Conservation (phyloP, 805 yeast species). For the Brettanomyces custersianus region DNA sequence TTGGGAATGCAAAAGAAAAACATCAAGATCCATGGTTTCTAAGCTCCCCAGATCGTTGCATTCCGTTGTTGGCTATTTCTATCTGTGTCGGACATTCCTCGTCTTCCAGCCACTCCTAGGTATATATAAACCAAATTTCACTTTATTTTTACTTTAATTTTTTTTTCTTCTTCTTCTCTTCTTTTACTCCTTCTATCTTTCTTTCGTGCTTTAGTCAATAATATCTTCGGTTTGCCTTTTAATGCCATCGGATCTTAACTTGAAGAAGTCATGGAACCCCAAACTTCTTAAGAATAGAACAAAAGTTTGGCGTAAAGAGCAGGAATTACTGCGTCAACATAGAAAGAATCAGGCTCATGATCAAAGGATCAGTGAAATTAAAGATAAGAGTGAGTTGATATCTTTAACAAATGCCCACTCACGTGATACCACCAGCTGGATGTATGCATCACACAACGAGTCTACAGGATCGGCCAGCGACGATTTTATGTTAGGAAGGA, state of each 20-base stretch:
- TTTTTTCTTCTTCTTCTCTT: not conserved
- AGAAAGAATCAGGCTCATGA: conserved; percentile 54
- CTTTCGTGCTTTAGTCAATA: too few relatives aligned
- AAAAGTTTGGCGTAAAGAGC: conserved; percentile 78
- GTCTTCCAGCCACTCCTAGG: too few relatives aligned
- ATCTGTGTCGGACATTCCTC: not conserved
- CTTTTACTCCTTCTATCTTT: too few relatives aligned
- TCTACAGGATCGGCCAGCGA: conserved; percentile 12
- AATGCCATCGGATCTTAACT: conserved; percentile 72
- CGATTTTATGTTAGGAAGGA: conserved; percentile 45
- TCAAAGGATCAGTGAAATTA: conserved; percentile 53
- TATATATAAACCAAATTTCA: not conserved
- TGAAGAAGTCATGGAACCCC: conserved; percentile 96
- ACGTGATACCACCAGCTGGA: conserved; percentile 62
- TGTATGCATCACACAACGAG: conserved; percentile 59
- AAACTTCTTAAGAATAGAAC: conserved; percentile 75
- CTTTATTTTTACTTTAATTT: not conserved
- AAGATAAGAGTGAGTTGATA: conserved; percentile 47
- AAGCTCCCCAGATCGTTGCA: conserved; percentile 14
- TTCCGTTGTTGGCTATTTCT: not conserved
- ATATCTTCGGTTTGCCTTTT: too few relatives aligned
- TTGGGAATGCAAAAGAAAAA: conserved; percentile 89
- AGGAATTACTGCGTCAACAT: conserved; percentile 64
- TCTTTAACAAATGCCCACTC: conserved; percentile 21
- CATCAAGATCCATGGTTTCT: conserved; percentile 98